A percentile compares a stretch with the other conserved stretches of the same genome.
These are phyloP conservation scores for Trichaptum fuscoviolaceum DNA, from an alignment of 768 basidiomycete genomes.

Conservation along the genomic window DNA sequence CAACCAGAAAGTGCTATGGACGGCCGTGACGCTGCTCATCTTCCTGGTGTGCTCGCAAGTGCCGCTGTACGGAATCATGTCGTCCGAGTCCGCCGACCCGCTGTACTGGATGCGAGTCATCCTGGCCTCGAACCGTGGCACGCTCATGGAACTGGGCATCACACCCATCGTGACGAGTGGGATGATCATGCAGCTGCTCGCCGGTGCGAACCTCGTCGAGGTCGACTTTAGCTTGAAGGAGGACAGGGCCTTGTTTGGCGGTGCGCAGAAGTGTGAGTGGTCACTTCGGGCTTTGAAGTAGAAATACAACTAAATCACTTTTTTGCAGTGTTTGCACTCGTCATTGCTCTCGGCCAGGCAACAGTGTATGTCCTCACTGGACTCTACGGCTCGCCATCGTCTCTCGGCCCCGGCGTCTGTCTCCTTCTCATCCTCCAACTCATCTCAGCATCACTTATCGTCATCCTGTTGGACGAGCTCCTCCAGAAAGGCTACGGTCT, in stretches of 20 bases:
- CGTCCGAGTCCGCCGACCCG: constrained; percentile 97
- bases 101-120: constrained; percentile 99
- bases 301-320: not conserved
- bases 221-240: constrained; percentile 98
- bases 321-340: constrained; percentile 83
- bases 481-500: constrained; percentile 99
- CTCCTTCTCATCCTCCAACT: constrained; percentile 96
- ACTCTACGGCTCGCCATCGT: constrained; percentile 89
- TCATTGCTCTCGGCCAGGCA: constrained; percentile 94
- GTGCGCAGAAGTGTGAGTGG: constrained; percentile 89
- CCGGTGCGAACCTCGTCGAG: constrained; percentile 95
- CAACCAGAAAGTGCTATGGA: constrained; percentile 99
- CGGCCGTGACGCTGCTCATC: constrained; percentile 96
- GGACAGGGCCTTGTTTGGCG: constrained; percentile 91
- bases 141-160: constrained; percentile 99
- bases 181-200: constrained; percentile 99
- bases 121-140: constrained; percentile 96
- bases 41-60: constrained; percentile 99
- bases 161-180: constrained; percentile 96
- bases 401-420: constrained; percentile 95
- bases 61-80: constrained; percentile 99
- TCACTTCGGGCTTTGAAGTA: constrained; percentile 1
- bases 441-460: constrained; percentile 88
- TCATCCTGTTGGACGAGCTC: constrained; percentile 97
- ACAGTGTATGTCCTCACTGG: constrained; percentile 97